A percentile compares a stretch with the other conserved stretches of the same genome.
phyloP scores from a whole-genome alignment of 306 rosid species.

The Lathyrus sativus region DNA sequence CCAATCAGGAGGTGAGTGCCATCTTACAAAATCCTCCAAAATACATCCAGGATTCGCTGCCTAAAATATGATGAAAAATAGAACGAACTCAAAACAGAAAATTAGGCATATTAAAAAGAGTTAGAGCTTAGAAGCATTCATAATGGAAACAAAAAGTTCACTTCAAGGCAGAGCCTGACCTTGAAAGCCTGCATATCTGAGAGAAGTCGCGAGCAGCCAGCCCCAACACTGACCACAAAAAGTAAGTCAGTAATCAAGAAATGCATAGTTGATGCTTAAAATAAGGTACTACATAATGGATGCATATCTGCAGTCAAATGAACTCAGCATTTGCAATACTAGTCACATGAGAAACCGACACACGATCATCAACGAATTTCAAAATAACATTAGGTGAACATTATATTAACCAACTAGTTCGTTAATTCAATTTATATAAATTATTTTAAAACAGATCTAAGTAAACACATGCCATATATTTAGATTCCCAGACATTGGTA shows the following conservation, averaged over 20 bases:
- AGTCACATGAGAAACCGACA: conserved; percentile 26
- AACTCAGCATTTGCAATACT: conserved; percentile 29
- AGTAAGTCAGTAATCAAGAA: conserved; percentile 48
- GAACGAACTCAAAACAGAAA: conserved; percentile 29
- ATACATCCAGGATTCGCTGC: conserved; percentile 99
- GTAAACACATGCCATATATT: conserved; percentile 12
- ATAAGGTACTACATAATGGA: conserved; percentile 4
- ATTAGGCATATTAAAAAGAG: conserved; percentile 33
- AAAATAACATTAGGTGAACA: conserved; percentile 16
- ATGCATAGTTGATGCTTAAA: conserved; percentile 20
- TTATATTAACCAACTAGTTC: conserved; percentile 18
- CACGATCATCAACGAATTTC: conserved; percentile 29
- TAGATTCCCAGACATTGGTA: conserved; percentile 19
- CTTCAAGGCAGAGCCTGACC: conserved; percentile 53
- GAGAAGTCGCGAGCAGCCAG: conserved; percentile 98
- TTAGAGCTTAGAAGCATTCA: conserved; percentile 30
- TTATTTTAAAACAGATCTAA: conserved; percentile 23
- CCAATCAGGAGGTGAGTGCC: conserved; percentile 99
- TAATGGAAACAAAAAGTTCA: conserved; percentile 33
- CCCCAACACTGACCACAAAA: conserved; percentile 87
- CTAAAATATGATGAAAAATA: conserved; percentile 49
- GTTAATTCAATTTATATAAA: conserved; percentile 25
- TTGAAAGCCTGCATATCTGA: conserved; percentile 99
- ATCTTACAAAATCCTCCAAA: conserved; percentile 96
- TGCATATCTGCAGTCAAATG: conserved; percentile 27